Base-by-base conservation (phyloP, 768 basidiomycete genomes). In the Hirschioporus abietinus region DNA sequence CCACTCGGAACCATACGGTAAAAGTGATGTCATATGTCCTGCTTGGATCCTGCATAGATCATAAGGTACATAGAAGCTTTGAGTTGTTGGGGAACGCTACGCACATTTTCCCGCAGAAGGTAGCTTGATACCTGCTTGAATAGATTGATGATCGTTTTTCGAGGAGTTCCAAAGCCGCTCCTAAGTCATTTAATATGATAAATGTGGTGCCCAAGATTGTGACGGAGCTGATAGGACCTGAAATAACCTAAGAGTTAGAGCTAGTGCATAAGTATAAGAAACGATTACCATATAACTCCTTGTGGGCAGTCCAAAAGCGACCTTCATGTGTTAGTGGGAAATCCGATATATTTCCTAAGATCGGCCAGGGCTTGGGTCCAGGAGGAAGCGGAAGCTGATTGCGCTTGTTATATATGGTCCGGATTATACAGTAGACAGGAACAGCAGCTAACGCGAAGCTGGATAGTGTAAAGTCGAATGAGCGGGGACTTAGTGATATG, bases 211-310 rank as follows among this genome's bases (percentile, higher is more conserved):
- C 85, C 68, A 83, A 77, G 26, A 80, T 71, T 34, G 76, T 78
- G 66, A 83, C 81, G 26, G 82, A 82, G 35, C 88, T 78, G 20
- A 88, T 71, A n/a, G 82, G 74, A 0, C 82, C 79, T 82, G 63
- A 70, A 73, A 26, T 15, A 15, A 20, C 12, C 12, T 52, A 15
- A 5, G 35, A 17, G 63, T 36, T n/a, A 20, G 6, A 57, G 36
- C 25, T 18, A 15, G 23, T 27, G 20, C 15, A 42, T 35, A n/a
- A 15, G 17, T 8, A 7, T 60, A 8, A 58, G 34, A 61, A 57
- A 35, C 24, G 35, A 35, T 58, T 67, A 70, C 71, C 65, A 71
- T 70, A 63, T 63, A 64, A 58, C 66, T 68, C 18, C 67, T 61
- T 52, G 71, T 71, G 71, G 20, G 69, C 68, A 7, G 70, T 68